phyloP scores from a whole-genome alignment of 768 basidiomycete species.

The Wakefieldia striispora region DNA sequence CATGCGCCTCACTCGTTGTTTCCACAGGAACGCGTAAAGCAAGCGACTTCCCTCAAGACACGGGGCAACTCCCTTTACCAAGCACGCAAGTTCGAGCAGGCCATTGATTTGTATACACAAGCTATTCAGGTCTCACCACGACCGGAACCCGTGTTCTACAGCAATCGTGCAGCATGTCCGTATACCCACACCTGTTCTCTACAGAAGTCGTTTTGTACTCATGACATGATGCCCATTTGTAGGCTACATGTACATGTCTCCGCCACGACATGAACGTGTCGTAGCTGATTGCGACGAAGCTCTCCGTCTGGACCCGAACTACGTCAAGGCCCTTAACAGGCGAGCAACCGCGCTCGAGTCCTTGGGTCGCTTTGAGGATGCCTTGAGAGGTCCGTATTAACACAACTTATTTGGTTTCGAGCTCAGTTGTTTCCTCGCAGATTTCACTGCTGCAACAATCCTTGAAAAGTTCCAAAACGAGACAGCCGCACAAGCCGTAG shows the following conservation, averaged over 20 bases:
- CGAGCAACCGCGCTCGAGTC: constrained; percentile 83
- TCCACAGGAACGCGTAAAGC: constrained; percentile 58
- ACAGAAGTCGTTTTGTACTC: background rate
- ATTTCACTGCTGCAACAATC: constrained; percentile 96
- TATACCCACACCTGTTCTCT: background rate
- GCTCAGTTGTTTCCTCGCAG: constrained; percentile 36
- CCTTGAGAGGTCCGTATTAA: constrained; percentile 64
- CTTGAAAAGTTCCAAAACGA: constrained; percentile 91
- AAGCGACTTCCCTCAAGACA: constrained; percentile 64
- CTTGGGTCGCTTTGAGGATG: constrained; percentile 68
- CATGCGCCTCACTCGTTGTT: constrained; percentile 11
- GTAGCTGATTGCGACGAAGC: constrained; percentile 89
- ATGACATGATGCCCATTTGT: background rate
- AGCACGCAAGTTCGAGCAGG: constrained; percentile 54
- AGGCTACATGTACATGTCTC: constrained; percentile 92
- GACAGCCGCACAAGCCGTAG: constrained; percentile 73
- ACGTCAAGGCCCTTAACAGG: constrained; percentile 90
- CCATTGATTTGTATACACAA: constrained; percentile 66
- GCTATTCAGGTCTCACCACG: constrained; percentile 74
- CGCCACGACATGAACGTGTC: constrained; percentile 79
- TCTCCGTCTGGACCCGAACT: constrained; percentile 74
- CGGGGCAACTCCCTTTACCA: constrained; percentile 74
- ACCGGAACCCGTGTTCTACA: constrained; percentile 91
- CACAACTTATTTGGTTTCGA: background rate
- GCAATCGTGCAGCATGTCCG: constrained; percentile 95